Evolutionary conservation across 2,329 filamentous ascomycete species (phyloP).

Genomic region (Aureobasidium zeae): DNA sequence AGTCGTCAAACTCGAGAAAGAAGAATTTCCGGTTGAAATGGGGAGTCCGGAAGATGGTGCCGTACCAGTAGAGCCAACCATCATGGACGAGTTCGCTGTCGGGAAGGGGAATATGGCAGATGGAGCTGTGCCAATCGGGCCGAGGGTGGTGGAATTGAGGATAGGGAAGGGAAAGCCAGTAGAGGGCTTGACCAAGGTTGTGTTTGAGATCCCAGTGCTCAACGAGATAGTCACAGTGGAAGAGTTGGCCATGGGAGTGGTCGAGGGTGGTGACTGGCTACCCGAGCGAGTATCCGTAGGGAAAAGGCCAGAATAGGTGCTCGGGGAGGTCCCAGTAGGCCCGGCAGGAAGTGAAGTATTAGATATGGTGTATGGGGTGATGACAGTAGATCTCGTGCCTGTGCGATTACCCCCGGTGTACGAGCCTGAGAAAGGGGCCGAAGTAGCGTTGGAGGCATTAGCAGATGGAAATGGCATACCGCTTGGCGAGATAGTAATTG

Average conservation of each 20-base stretch:
- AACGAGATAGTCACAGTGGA: background rate
- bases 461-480: background rate
- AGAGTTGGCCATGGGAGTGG: background rate
- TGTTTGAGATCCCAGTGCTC: constrained; percentile 5
- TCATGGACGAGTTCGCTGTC: background rate
- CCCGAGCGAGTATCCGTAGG: background rate
- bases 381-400: background rate
- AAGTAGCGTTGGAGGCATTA: constrained; percentile 4
- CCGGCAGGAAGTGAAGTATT: background rate
- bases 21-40: constrained; percentile 1
- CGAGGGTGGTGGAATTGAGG: background rate
- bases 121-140: constrained; percentile 4
- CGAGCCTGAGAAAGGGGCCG: background rate
- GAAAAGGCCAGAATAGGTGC: background rate
- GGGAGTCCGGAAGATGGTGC: constrained; percentile 1
- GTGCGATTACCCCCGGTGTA: constrained; percentile 1
- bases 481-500: background rate
- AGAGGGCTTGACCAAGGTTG: background rate
- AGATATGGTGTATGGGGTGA: background rate
- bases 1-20: background rate
- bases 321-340: constrained; percentile 7
- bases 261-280: background rate
- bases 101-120: constrained; percentile 7
- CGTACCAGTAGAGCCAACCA: background rate
- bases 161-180: constrained; percentile 2